Base-by-base conservation (phyloP, 257 asterid genomes). In the Solanum raphanifolium region DNA sequence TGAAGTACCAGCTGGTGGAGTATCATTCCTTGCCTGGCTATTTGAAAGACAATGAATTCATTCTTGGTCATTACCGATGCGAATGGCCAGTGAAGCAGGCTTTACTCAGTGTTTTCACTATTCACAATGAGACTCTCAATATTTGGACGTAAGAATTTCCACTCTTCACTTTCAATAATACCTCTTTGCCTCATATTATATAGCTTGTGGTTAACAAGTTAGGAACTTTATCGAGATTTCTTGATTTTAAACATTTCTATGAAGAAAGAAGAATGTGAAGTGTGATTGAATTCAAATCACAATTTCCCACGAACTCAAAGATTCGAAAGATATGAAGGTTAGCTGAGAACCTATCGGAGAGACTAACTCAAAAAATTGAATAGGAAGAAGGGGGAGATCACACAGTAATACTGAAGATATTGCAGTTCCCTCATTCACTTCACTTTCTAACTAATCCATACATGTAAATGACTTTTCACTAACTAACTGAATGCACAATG, bases 91-190 rank as follows among this genome's bases (percentile, higher is more conserved):
- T 97, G 90, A 95, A 92, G 90, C 98, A 96, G 88, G 91, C 83
- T 55, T 85, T 97, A 89, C 97, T 97, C 83, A 97, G 99, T 91
- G 90, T 94, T 34, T 97, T 97, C 65, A 88, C 94, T 86, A 94
- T 97, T 92, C 99, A 96, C 91, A 97, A 97, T 72, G 99, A 97
- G 94, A 96, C 99, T 87, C 96, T 97, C 85, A 97, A 97, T 46
- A 94, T 97, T 85, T 97, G 99, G 99, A 96, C 99, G 99, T 95
- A 94, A 93, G 99, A 29, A 62, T 87, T 89, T 25, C 83, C 23
- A 89, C 68, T 46, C 41, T 81, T 81, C 1, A 62, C 39, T 81
- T 81, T 81, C 9, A 27, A 46, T n/a, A 46, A 11, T 2, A 38
- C 23, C 13, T 29, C 10, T 81, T 46, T 46, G 65, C 68, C 16